phyloP scores from a whole-genome alignment of 352 stramenopile species.

The Phytophthora hybrid region DNA sequence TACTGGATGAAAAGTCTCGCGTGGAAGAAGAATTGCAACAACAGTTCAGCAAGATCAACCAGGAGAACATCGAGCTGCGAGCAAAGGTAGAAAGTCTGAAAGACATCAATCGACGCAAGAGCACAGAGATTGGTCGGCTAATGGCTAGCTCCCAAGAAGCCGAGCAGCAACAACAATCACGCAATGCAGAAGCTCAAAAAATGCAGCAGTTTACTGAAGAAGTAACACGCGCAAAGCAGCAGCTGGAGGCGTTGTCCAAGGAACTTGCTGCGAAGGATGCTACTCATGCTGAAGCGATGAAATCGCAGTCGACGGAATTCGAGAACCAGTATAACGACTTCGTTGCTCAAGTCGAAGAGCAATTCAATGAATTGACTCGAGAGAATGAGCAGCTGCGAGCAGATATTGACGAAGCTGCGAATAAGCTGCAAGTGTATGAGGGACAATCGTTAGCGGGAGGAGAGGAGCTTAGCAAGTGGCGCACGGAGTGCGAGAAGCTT shows the following conservation, averaged over 20 bases:
- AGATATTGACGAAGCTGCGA: slow-evolving; percentile 56
- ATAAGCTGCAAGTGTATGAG: slow-evolving; percentile 45
- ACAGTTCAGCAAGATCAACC: slow-evolving; percentile 46
- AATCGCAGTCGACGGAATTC: slow-evolving; percentile 56
- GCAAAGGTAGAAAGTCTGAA: slow-evolving; percentile 58
- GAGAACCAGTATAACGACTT: slow-evolving; percentile 71
- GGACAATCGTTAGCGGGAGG: slow-evolving; percentile 38
- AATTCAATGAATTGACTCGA: slow-evolving; percentile 54
- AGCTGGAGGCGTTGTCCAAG: slow-evolving; percentile 56
- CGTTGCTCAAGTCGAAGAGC: slow-evolving; percentile 56
- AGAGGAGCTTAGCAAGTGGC: slow-evolving; percentile 60
- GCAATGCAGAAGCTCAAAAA: slow-evolving; percentile 34
- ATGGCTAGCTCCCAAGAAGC: slow-evolving; percentile 56
- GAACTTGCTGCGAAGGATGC: slow-evolving; percentile 59
- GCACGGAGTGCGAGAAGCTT: slow-evolving; percentile 57
- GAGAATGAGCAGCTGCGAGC: slow-evolving; percentile 68
- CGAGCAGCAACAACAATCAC: slow-evolving; percentile 36
- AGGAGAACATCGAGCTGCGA: slow-evolving; percentile 54
- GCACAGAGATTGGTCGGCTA: slow-evolving; percentile 58
- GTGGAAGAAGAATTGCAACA: slow-evolving; percentile 49
- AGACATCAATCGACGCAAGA: slow-evolving; percentile 61
- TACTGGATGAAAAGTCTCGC: slow-evolving; percentile 56
- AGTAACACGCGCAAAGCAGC: slow-evolving; percentile 41
- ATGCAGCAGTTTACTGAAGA: slow-evolving; percentile 57
- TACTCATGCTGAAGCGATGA: slow-evolving; percentile 54